Base-by-base conservation (phyloP, 139 green algal genomes). In the Micractinium sp. region DNA sequence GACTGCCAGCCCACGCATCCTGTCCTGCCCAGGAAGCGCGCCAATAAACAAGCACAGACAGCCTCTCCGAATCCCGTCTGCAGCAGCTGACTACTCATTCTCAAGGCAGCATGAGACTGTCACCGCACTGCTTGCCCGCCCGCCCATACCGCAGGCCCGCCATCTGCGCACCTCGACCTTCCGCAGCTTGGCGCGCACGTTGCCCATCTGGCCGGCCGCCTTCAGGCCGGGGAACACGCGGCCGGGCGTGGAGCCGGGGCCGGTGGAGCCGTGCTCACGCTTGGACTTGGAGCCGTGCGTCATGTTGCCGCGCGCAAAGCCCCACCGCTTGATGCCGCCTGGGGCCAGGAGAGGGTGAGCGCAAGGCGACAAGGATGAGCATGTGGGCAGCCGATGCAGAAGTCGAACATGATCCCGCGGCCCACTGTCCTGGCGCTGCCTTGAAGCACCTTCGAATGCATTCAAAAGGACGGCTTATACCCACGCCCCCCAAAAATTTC, bases 201-300 rank as follows among this genome's bases (percentile, higher is more conserved):
- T 95, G 47, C 98, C 98, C 97, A 99, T 98, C 75, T 97, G 95
- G 71, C 97, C 97, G 4, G 98, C 93, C 94, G 98, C 97, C 94
- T 99, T 99, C 29, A 98, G 95, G 85, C 98, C 98, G 7, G 98
- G 98, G 85, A 98, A 97, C 3, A 98, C 96, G 80, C 98, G 95
- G n/a, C 93, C 94, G 53, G 98, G 98, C 7, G 97, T 98, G 82
- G 98, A 97, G 83, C 94, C 95, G 20, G 95, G 85, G 80, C 98
- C 98, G 66, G 97, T 99, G 91, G 97, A 98, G 79, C 98, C 98
- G 85, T 98, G 97, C 94, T 99, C 89, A 89, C 98, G 94, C 93
- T 99, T 96, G 25, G 92, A 97, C 92, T 99, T 99, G 89, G 96
- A 99, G 81, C 98, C 98, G 95, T 99, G 98, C 61, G 97, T 97